Base-by-base conservation (phyloP, 169 alveolate species). In the Cryptosporidium muris region DNA sequence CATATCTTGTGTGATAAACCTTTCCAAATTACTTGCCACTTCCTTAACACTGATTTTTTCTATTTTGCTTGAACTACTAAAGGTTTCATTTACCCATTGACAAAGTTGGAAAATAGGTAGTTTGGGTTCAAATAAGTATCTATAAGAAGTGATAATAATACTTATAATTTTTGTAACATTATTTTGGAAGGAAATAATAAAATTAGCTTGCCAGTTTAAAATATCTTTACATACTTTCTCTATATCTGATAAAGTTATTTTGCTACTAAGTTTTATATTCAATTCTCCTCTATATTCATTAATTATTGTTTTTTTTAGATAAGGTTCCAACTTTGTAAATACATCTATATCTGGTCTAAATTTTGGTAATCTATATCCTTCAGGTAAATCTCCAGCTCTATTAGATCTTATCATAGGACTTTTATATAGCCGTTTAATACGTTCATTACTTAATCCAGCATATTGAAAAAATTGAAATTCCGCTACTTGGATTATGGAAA, bases 311-410 rank as follows among this genome's bases (percentile, higher is more conserved):
- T 42, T 74, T 48, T 51, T 49, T 16, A 74, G 42, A 52, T 74
- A 74, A 36, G 37, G 37, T 74, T 74, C 49, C 12, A 74, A 47
- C 36, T 40, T 63, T 11, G 40, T 51, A 74, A 74, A 74, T n/a
- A 74, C 85, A 12, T 74, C 37, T 34, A 9, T 56, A 43, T 66
- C 63, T 14, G 85, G 85, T 58, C 60, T 74, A 43, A 74, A 74
- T 12, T 53, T 63, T 4, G 85, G 85, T 11, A 47, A 74, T 37
- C 43, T 58, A 7, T 43, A 34, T 12, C 60, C 60, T 43, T 60
- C 60, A 14, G 85, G 85, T n/a, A 74, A 49, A 37, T 74, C 85
- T 2, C 8, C 45, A 3, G 85, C 85, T 42, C 85, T 74, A 37
- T 74, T 74, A 11, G 85, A 74, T 25, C 3, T 45, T 8, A 74